Evolutionary conservation across 73 alveolate species (phyloP), one percentile per base, ranked within the genome.

Genomic region (Blepharisma japonicum): DNA sequence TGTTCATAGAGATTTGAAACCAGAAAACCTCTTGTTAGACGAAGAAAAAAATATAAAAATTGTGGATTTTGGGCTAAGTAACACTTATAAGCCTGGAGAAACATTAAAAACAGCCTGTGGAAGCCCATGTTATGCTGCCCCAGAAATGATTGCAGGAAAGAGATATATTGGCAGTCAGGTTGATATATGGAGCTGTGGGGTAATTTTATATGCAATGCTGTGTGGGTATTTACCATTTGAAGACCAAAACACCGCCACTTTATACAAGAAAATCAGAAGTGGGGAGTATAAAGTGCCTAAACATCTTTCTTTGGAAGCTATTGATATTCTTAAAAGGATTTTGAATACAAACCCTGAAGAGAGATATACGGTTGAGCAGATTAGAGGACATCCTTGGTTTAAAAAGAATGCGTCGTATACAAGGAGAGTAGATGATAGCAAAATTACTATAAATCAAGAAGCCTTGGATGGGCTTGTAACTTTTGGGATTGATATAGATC

Each of bases 121-220:
- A 6, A 74, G 91, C 56, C 97, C 96, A n/a, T 90, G 95, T 56
- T 93, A 93, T 82, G 98, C 98, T 7, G 94, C 98, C 27, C 98
- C 98, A 7, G 98, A 93, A 77, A 86, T 86, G 93, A 84, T 82
- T 77, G 77, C 78, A 77, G 83, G 86, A 47, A 82, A 83, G 55
- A 72, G 68, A 23, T 83, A 86, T 86, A 76, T 81, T 32, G 91
- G 91, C 7, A 71, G 71, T 66, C 78, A 77, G 46, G 45, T 74
- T 61, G 93, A 86, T 45, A 68, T 86, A 21, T 86, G 93, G 93
- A 81, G 83, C 50, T 81, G 91, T 77, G 93, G 93, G 4, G 71
- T 86, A 78, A 87, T 86, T 23, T 78, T 86, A 55, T 86, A 81
- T 82, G 83, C 83, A 1, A 86, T 86, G 93, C 86, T 83, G 14